A percentile compares a stretch with the other conserved stretches of the same genome.
These are phyloP conservation scores for Rauvolfia tetraphylla DNA, from an alignment of 257 asterid species.

Conservation along the genomic window DNA sequence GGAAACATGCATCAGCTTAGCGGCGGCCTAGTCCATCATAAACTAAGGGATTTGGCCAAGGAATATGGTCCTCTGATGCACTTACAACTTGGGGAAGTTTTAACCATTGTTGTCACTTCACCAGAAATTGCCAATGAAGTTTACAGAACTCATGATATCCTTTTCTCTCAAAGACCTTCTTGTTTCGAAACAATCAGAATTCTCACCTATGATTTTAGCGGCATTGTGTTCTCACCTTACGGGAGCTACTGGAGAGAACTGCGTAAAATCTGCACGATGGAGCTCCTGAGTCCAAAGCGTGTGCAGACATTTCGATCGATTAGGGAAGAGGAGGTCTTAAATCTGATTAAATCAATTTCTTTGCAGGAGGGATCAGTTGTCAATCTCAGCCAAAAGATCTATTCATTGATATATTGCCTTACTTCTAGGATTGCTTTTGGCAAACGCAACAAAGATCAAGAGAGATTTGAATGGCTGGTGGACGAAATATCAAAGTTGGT, in stretches of 20 bases:
- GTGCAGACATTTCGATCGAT: background rate
- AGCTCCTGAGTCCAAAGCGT: background rate
- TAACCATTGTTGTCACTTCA: background rate
- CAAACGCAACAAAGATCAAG: background rate
- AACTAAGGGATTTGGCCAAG: background rate
- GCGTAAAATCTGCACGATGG: background rate
- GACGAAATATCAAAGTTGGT: too few species aligned
- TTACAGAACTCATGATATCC: background rate
- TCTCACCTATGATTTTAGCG: background rate
- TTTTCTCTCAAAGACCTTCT: background rate
- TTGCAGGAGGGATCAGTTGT: background rate
- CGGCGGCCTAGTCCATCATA: background rate
- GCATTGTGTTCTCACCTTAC: background rate
- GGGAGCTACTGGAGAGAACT: background rate
- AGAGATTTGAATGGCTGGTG: background rate
- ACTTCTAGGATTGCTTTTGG: slow-evolving; percentile 4
- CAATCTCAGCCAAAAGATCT: background rate
- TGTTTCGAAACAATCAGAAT: background rate
- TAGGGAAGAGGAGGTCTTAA: background rate
- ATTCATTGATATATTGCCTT: background rate
- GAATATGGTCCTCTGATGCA: background rate
- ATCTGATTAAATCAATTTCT: background rate
- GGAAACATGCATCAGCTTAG: background rate
- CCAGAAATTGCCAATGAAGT: too few species aligned
- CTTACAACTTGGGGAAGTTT: background rate